Conservation (phyloP, 2,329 filamentous ascomycete species). For the Neonectria faginata region DNA sequence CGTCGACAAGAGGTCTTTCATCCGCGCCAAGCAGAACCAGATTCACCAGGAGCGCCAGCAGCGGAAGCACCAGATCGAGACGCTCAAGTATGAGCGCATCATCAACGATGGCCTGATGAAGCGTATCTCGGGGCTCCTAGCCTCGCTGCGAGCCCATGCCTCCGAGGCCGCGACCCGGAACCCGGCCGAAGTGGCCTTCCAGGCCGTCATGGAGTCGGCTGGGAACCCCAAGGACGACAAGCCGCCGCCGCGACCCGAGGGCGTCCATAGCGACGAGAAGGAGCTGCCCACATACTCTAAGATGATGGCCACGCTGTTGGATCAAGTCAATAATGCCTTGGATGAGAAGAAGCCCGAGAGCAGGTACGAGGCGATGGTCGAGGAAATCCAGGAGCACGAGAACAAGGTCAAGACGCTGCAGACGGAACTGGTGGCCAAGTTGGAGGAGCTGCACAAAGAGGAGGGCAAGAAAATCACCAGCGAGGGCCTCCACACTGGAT, state of each 20-base stretch:
- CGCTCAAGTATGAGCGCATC: slow-evolving; percentile 89
- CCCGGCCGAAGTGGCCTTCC: slow-evolving; percentile 87
- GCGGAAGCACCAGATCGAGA: slow-evolving; percentile 88
- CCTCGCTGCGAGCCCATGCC: slow-evolving; percentile 79
- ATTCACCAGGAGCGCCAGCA: slow-evolving; percentile 92
- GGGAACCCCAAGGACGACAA: slow-evolving; percentile 78
- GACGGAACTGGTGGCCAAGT: slow-evolving; percentile 76
- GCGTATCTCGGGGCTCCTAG: slow-evolving; percentile 84
- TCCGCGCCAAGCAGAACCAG: slow-evolving; percentile 96
- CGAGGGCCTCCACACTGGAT: slow-evolving; percentile 87
- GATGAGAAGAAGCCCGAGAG: slow-evolving; percentile 79
- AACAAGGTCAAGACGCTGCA: slow-evolving; percentile 83
- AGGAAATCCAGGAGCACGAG: slow-evolving; percentile 81
- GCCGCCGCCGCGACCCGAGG: slow-evolving; percentile 79
- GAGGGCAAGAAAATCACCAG: slow-evolving; percentile 94
- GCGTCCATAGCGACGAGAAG: slow-evolving; percentile 80
- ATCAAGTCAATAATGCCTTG: slow-evolving; percentile 88
- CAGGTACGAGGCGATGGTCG: slow-evolving; percentile 80
- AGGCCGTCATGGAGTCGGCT: slow-evolving; percentile 85
- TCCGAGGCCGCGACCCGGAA: slow-evolving; percentile 72
- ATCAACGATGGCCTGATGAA: slow-evolving; percentile 92
- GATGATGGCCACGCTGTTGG: slow-evolving; percentile 97
- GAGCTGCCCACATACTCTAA: slow-evolving; percentile 88
- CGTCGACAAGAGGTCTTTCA: slow-evolving; percentile 98
- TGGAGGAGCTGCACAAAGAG: slow-evolving; percentile 85